Base-by-base conservation (phyloP, 257 asterid species). In the Forsythia viridissima region DNA sequence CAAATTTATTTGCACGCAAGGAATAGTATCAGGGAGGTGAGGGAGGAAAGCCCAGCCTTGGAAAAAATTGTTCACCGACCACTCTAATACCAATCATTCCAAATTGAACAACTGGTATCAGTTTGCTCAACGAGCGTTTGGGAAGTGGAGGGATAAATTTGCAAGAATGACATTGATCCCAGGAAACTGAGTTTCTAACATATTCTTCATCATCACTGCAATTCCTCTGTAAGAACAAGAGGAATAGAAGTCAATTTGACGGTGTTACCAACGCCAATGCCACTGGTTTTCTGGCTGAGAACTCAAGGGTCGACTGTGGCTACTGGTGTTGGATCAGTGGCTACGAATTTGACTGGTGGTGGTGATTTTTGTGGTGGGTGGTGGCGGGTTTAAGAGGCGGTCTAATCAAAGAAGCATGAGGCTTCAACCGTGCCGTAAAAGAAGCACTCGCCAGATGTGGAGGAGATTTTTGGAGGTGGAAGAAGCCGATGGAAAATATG, bases 201-300 rank as follows among this genome's bases (percentile, higher is more conserved):
- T 95, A 71, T 90, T 91, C 87, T 90, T 93, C 98, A 95, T 93
- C 3, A 97, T 93, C 84, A 89, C 93, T 6, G 99, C 99, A 80
- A 91, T 86, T 57, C 98, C 98, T 85, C 99, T 95, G 96, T 87
- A 95, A 75, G 99, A 95, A 79, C 99, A 95, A 52, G 99, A 95
- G 74, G 98, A 83, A 73, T 98, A 95, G 82, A 90, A 95, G 86
- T 92, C 96, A 71, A 95, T 93, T 72, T 89, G 78, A 95, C 93
- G 7, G 99, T 89, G 84, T 93, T 92, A 42, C 97, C 99, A 59
- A 78, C 71, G 15, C 99, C 98, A 83, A 84, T 78, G 43, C 97
- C 93, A 67, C 83, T 82, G 36, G 88, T 75, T 84, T 81, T 89
- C 99, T 95, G 91, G 90, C 34, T 7, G 95, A 90, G 85, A 90